phyloP scores from a whole-genome alignment of 345 rosid genomes.

The Kernera saxatilis region DNA sequence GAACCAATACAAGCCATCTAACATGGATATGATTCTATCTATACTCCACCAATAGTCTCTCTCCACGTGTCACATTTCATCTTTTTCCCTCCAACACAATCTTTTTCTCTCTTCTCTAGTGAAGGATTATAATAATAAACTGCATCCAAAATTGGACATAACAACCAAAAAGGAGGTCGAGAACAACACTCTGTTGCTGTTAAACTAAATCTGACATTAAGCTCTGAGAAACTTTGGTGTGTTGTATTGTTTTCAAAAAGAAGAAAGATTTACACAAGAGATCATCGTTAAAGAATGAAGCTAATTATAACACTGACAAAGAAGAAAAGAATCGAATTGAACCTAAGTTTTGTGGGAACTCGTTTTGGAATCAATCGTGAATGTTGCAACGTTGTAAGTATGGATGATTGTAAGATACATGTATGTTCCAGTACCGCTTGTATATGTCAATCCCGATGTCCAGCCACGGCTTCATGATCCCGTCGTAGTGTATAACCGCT shows the following conservation, averaged over 20 bases:
- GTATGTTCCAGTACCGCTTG: constrained; percentile 72
- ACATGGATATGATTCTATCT: constrained; percentile 59
- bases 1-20: constrained; percentile 29
- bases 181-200: background rate
- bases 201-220: background rate
- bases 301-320: constrained; percentile 9
- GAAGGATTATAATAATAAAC: background rate
- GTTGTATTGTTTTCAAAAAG: constrained; percentile 5
- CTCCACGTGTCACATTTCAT: constrained; percentile 59
- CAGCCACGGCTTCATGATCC: constrained; percentile 93
- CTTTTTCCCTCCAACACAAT: constrained; percentile 35
- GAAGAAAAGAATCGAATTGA: constrained; percentile 31
- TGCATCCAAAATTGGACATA: background rate
- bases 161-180: background rate
- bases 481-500: constrained; percentile 82
- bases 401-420: constrained; percentile 47
- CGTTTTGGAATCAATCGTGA: constrained; percentile 38
- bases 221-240: background rate
- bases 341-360: constrained; percentile 3
- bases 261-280: constrained; percentile 7
- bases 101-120: constrained; percentile 19
- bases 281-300: constrained; percentile 26
- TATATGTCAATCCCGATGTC: constrained; percentile 67
- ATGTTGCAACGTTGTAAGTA: constrained; percentile 62
- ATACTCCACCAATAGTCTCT: constrained; percentile 37